These are phyloP conservation scores for Boletus tylopilopsis DNA, from an alignment of 768 basidiomycete species.

Conservation along the genomic window DNA sequence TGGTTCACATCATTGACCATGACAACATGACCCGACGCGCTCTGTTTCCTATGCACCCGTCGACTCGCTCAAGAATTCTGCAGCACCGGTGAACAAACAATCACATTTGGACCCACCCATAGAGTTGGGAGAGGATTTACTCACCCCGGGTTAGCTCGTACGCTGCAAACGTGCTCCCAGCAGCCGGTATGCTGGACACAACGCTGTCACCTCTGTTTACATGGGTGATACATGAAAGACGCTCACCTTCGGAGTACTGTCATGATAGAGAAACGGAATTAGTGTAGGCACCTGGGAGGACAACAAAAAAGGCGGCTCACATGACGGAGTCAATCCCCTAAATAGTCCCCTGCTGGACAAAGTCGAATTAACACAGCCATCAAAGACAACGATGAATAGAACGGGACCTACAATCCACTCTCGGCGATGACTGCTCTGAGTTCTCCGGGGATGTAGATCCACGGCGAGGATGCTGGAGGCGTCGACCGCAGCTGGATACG, in stretches of 20 bases:
- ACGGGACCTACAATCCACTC: conserved; percentile 60
- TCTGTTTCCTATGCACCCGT: conserved; percentile 21
- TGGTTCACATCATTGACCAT: too few species aligned
- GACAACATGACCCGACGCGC: too few species aligned
- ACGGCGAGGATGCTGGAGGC: conserved; percentile 71
- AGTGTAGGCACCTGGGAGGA: neutral
- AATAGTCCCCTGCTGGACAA: conserved; percentile 52
- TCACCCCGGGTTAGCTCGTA: conserved; percentile 79
- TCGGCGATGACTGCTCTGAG: conserved; percentile 63
- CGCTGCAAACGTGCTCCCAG: conserved; percentile 85
- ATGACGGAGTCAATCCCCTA: conserved; percentile 70
- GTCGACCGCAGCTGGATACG: conserved; percentile 75
- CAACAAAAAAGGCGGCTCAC: conserved; percentile 38
- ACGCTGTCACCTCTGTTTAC: neutral
- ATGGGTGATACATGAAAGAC: neutral
- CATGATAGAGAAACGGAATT: neutral
- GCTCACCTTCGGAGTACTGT: conserved; percentile 61
- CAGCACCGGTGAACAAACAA: neutral
- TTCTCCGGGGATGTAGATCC: conserved; percentile 74
- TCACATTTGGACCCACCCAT: neutral
- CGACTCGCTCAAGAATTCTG: conserved; percentile 25
- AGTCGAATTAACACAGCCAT: neutral
- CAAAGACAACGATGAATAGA: neutral
- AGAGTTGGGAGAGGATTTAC: conserved; percentile 8
- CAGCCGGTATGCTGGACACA: conserved; percentile 75